These are phyloP conservation scores for Pilaira anomala DNA, from an alignment of 192 early-diverging fungal genomes.

Conservation along the genomic window DNA sequence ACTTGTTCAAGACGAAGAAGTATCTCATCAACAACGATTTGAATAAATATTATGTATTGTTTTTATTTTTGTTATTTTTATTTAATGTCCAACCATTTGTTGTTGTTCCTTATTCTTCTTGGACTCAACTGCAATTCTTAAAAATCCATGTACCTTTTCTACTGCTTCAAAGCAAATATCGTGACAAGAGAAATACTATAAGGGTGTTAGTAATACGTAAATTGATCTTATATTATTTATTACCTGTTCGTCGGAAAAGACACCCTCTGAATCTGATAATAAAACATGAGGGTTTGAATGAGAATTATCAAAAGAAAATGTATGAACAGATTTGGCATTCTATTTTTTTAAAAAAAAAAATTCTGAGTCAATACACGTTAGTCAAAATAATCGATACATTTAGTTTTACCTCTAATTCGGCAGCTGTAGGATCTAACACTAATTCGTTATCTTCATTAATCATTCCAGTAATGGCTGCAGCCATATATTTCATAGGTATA, in stretches of 20 bases:
- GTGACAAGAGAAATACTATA: slow-evolving; percentile 40
- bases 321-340: slow-evolving; percentile 71
- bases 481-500: slow-evolving; percentile 70
- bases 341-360: slow-evolving; percentile 23
- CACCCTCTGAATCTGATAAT: slow-evolving; percentile 70
- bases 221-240: not conserved
- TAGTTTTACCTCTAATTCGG: slow-evolving; percentile 62
- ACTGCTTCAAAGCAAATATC: slow-evolving; percentile 37
- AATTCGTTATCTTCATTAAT: slow-evolving; percentile 57
- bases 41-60: not conserved
- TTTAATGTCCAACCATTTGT: slow-evolving; percentile 26
- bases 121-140: slow-evolving; percentile 60
- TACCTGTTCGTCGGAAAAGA: slow-evolving; percentile 68
- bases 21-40: no score
- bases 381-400: not conserved
- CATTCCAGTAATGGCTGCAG: slow-evolving; percentile 69
- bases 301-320: slow-evolving; percentile 76
- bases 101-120: slow-evolving; percentile 56
- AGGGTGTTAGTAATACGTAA: not conserved
- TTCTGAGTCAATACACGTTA: not conserved
- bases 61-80: not conserved
- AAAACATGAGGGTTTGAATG: slow-evolving; percentile 40
- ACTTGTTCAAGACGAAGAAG: slow-evolving; percentile 26
- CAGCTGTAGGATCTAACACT: slow-evolving; percentile 74
- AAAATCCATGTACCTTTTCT: slow-evolving; percentile 58